Percentiles rank a stretch among this genome's conserved stretches.
Evolutionary conservation across 441 rosid species (phyloP).

Genomic region (Arabidopsis hybrid): DNA sequence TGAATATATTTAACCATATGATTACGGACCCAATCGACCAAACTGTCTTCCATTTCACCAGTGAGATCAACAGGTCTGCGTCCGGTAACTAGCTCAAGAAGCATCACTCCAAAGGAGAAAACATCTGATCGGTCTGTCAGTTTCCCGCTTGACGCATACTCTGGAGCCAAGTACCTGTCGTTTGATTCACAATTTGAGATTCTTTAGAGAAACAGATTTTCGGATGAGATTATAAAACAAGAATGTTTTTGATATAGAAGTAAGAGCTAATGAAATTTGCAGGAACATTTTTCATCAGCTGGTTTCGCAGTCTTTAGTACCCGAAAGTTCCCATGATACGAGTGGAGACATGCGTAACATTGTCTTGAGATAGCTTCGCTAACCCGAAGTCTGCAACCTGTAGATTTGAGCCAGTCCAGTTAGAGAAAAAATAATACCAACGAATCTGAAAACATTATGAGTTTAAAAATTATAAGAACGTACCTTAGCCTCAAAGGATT

Average conservation of each 20-base stretch:
- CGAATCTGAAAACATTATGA: not conserved
- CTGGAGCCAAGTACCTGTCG: constrained; percentile 90
- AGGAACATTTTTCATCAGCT: not conserved
- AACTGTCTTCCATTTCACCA: constrained; percentile 75
- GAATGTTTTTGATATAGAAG: not conserved
- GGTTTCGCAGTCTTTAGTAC: constrained; percentile 47
- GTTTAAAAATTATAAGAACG: not conserved
- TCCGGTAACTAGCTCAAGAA: constrained; percentile 83
- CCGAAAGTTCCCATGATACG: constrained; percentile 98
- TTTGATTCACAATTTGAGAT: constrained; percentile 3
- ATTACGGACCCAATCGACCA: constrained; percentile 79
- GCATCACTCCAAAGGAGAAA: constrained; percentile 89
- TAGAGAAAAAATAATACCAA: not conserved
- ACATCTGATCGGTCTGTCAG: constrained; percentile 93
- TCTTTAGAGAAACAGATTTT: constrained; percentile 21
- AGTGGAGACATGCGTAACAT: constrained; percentile 83
- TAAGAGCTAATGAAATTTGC: not conserved
- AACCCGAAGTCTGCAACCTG: constrained; percentile 94
- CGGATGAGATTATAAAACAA: constrained; percentile 4
- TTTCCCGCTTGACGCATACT: constrained; percentile 93
- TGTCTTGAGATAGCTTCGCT: constrained; percentile 79
- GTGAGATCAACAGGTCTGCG: constrained; percentile 70
- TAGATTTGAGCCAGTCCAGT: constrained; percentile 11
- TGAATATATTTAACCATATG: not conserved
- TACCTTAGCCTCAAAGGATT: constrained; percentile 74